These are phyloP conservation scores for Peronosclerospora sorghi DNA, from an alignment of 352 stramenopile species.

Conservation along the genomic window DNA sequence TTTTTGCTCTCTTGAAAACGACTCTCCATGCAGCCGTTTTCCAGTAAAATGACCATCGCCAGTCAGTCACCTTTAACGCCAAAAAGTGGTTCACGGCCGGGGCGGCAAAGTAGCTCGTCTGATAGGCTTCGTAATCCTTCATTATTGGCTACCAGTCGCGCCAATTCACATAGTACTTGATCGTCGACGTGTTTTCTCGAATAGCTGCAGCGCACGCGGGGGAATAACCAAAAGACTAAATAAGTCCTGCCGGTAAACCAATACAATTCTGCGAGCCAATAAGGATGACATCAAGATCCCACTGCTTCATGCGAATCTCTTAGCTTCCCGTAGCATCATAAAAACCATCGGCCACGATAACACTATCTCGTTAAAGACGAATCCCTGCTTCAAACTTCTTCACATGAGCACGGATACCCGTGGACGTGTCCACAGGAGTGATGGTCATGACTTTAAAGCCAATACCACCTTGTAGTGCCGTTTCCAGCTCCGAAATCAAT, in stretches of 20 bases:
- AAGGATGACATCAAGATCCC: slow-evolving; percentile 65
- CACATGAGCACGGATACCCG: slow-evolving; percentile 48
- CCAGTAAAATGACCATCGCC: slow-evolving; percentile 58
- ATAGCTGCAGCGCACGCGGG: no score
- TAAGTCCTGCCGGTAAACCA: slow-evolving; percentile 48
- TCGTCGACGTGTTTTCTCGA: no score
- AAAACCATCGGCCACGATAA: no score
- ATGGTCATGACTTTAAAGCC: slow-evolving; percentile 62
- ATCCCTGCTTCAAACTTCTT: slow-evolving; percentile 44
- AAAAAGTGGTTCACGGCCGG: slow-evolving; percentile 73
- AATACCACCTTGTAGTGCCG: slow-evolving; percentile 25
- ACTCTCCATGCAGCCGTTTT: slow-evolving; percentile 68
- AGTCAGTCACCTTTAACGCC: slow-evolving; percentile 51
- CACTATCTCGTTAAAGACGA: slow-evolving; percentile 47
- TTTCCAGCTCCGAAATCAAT: slow-evolving; percentile 34
- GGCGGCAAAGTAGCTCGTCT: slow-evolving; percentile 66
- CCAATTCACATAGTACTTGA: no score
- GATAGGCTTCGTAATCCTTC: slow-evolving; percentile 71
- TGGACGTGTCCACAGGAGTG: slow-evolving; percentile 73
- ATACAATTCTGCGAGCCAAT: no score
- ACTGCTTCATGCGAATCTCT: slow-evolving; percentile 62
- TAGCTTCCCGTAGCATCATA: no score
- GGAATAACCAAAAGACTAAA: slow-evolving; percentile 56
- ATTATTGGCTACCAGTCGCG: no score
- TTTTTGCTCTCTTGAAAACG: slow-evolving; percentile 61